Conservation (phyloP, 1,139 yeast genomes). For the Scheffersomyces parashehatae region DNA sequence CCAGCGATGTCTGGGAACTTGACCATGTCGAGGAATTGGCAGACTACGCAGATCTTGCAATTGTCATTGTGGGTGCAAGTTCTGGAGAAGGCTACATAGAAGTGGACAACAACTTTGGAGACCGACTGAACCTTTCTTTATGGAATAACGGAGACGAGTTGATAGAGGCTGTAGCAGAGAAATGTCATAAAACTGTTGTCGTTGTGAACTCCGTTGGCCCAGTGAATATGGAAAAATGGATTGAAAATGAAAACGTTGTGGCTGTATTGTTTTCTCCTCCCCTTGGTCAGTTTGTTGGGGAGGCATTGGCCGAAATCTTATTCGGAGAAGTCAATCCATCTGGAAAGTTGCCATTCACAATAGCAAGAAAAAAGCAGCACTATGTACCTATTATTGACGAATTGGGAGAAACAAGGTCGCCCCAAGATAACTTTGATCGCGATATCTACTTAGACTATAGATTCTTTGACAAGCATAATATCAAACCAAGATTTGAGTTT, state of each 20-base stretch:
- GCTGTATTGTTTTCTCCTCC: slow-evolving; percentile 59
- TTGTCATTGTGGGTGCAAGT: slow-evolving; percentile 52
- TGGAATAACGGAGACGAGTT: slow-evolving; percentile 65
- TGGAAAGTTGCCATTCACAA: slow-evolving; percentile 63
- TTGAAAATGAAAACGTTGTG: slow-evolving; percentile 57
- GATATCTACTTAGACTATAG: slow-evolving; percentile 56
- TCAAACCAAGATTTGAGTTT: slow-evolving; percentile 60
- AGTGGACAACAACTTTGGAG: slow-evolving; percentile 64
- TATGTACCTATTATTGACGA: slow-evolving; percentile 51
- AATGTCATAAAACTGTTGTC: slow-evolving; percentile 55
- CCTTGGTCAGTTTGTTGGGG: slow-evolving; percentile 54
- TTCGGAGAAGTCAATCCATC: slow-evolving; percentile 65
- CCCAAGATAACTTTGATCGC: slow-evolving; percentile 51
- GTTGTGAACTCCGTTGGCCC: slow-evolving; percentile 62
- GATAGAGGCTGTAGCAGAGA: slow-evolving; percentile 48
- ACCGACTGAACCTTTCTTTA: slow-evolving; percentile 52
- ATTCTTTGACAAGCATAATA: slow-evolving; percentile 56
- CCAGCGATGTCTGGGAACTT: slow-evolving; percentile 45
- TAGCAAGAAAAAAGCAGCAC: slow-evolving; percentile 56
- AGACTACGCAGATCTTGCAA: slow-evolving; percentile 51
- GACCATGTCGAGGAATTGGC: slow-evolving; percentile 45
- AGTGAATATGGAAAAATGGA: slow-evolving; percentile 58
- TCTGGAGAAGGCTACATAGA: slow-evolving; percentile 63
- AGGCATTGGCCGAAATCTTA: slow-evolving; percentile 41
- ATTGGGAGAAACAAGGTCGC: slow-evolving; percentile 38